Percentiles rank a stretch among this genome's conserved stretches.
Conservation (phyloP, 257 asterid species). For the Coffea canephora region DNA sequence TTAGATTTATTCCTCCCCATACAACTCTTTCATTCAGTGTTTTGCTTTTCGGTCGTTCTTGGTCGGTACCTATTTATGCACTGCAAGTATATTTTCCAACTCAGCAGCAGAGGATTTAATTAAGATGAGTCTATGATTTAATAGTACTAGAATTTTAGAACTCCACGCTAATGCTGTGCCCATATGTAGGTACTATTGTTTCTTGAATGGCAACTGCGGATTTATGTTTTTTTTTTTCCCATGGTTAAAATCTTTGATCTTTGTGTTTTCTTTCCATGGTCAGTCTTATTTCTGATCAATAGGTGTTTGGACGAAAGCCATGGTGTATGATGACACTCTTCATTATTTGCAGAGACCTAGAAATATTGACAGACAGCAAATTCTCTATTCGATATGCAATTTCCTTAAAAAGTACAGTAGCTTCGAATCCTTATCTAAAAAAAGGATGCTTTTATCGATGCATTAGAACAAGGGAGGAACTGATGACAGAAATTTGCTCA, state of each 20-base stretch:
- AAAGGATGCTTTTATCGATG: no score
- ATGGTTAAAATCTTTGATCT: no score
- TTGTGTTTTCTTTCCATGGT: no score
- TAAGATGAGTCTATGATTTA: not conserved
- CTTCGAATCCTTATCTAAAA: no score
- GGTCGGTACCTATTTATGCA: not conserved
- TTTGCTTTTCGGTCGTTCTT: not conserved
- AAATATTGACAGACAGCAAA: no score
- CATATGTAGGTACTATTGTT: not conserved
- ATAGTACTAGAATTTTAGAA: not conserved
- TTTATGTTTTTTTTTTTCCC: not conserved
- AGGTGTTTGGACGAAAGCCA: no score
- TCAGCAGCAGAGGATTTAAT: not conserved
- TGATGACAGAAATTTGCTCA: no score
- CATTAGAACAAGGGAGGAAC: no score
- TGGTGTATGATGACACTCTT: no score
- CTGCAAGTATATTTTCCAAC: not conserved
- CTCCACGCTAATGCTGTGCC: not conserved
- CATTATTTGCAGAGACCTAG: no score
- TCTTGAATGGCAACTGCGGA: not conserved
- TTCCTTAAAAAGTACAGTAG: no score
- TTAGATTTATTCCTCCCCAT: not conserved
- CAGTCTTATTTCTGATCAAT: not conserved
- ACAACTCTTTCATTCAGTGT: not conserved
- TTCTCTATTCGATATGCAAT: no score